A percentile compares a stretch with the other conserved stretches of the same genome.
Evolutionary conservation across 805 yeast genomes (phyloP).

Genomic region (Cyberlindnera bimundalis): DNA sequence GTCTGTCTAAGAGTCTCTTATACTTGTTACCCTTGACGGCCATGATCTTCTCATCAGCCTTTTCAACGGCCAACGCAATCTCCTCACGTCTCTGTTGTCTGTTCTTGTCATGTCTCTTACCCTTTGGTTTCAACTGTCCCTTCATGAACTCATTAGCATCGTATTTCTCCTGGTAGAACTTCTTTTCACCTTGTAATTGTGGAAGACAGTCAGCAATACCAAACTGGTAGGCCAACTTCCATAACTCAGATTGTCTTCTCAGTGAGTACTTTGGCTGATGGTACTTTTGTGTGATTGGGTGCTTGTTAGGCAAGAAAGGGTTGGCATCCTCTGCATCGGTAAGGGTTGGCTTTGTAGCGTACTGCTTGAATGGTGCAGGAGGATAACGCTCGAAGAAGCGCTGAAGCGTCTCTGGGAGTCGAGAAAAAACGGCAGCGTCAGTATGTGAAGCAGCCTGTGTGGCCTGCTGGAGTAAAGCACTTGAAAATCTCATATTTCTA

Average conservation of each 20-base stretch:
- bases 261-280: constrained; percentile 77
- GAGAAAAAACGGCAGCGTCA: constrained; percentile 42
- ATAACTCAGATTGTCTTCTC: constrained; percentile 79
- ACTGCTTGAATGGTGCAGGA: constrained; percentile 71
- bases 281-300: constrained; percentile 73
- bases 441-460: constrained; percentile 19
- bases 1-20: constrained; percentile 26
- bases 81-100: constrained; percentile 54
- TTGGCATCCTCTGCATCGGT: constrained; percentile 70
- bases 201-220: constrained; percentile 84
- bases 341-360: constrained; percentile 60
- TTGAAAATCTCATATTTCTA: constrained; percentile 8
- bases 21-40: constrained; percentile 37
- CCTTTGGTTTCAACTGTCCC: constrained; percentile 77
- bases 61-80: constrained; percentile 61
- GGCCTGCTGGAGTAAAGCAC: constrained; percentile 8
- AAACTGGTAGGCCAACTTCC: constrained; percentile 73
- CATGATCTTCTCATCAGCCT: constrained; percentile 63
- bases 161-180: constrained; percentile 77
- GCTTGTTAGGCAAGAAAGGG: constrained; percentile 83
- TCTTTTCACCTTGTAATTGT: constrained; percentile 42
- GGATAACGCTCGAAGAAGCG: constrained; percentile 80
- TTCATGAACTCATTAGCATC: constrained; percentile 63
- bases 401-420: constrained; percentile 68
- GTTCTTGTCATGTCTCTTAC: constrained; percentile 74